Evolutionary conservation across 2,329 filamentous ascomycete species (phyloP).

Genomic region (Nemania sp.): DNA sequence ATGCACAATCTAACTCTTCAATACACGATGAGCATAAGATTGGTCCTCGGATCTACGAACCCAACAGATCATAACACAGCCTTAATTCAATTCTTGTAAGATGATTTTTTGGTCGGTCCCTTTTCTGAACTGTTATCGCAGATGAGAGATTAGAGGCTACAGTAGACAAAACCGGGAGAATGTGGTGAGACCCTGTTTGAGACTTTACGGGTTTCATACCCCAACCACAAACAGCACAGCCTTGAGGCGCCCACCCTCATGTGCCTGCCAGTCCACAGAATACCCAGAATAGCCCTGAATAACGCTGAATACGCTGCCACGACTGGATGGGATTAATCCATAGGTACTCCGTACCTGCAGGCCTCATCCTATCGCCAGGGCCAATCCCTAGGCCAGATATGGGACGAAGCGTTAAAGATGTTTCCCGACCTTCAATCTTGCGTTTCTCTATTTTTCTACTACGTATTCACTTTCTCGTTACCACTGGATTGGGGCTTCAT

Average conservation of each 20-base stretch:
- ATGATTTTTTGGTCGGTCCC: background rate
- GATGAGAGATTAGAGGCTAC: conserved; percentile 13
- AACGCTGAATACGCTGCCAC: too few relatives aligned
- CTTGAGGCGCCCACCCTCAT: conserved; percentile 49
- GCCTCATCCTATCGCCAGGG: background rate
- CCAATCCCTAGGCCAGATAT: background rate
- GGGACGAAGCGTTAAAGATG: conserved; percentile 18
- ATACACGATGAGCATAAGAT: background rate
- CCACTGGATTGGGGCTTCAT: conserved; percentile 47
- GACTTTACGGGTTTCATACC: conserved; percentile 32
- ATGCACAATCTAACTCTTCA: background rate
- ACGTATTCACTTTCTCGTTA: conserved; percentile 35
- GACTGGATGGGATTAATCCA: conserved; percentile 18
- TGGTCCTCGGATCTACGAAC: conserved; percentile 7
- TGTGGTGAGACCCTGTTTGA: conserved; percentile 30
- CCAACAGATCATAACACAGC: conserved; percentile 5
- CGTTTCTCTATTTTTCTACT: conserved; percentile 36
- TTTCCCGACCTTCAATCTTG: conserved; percentile 25
- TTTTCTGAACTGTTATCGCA: background rate
- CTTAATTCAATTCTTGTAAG: background rate
- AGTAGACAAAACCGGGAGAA: conserved; percentile 25
- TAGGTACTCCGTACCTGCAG: conserved; percentile 11
- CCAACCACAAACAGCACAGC: conserved; percentile 53
- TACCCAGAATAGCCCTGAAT: conserved; percentile 8
- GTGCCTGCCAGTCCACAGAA: background rate